phyloP scores from a whole-genome alignment of 768 basidiomycete species.

The Tricholoma matsutake region DNA sequence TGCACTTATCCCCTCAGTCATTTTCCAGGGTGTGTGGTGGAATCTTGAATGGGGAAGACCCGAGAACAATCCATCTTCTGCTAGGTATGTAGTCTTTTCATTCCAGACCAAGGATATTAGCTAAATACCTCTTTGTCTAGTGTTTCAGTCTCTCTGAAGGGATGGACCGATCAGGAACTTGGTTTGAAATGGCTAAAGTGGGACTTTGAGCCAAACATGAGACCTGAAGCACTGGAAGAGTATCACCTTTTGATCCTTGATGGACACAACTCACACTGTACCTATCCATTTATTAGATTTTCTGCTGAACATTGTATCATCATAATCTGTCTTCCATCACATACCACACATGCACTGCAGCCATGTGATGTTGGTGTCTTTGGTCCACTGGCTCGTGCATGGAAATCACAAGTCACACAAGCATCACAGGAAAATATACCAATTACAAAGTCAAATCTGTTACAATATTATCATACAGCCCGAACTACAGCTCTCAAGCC shows the following conservation, averaged over 20 bases:
- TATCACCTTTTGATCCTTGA: not conserved
- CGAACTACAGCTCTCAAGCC: conserved; percentile 15
- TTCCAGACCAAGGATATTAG: too few relatives aligned
- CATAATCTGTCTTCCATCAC: not conserved
- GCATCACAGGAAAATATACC: not conserved
- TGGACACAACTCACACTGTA: not conserved
- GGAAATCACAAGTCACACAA: conserved; percentile 24
- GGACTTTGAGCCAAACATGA: not conserved
- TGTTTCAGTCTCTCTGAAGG: not conserved
- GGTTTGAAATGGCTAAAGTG: conserved; percentile 14
- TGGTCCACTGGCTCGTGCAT: conserved; percentile 29
- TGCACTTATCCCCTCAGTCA: conserved; percentile 31
- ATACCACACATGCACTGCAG: conserved; percentile 16
- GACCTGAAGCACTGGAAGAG: too few relatives aligned
- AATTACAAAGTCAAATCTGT: conserved; percentile 11
- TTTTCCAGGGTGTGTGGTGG: conserved; percentile 31
- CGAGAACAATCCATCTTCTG: not conserved
- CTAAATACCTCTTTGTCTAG: too few relatives aligned
- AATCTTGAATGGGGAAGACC: conserved; percentile 4
- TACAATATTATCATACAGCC: conserved; percentile 9
- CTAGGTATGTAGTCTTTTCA: too few relatives aligned
- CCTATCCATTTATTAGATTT: not conserved
- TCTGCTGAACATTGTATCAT: not conserved
- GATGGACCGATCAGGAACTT: not conserved
- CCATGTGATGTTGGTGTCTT: conserved; percentile 35